Evolutionary conservation across 2,329 filamentous ascomycete species (phyloP).

Genomic region (Colletotrichum filicis): DNA sequence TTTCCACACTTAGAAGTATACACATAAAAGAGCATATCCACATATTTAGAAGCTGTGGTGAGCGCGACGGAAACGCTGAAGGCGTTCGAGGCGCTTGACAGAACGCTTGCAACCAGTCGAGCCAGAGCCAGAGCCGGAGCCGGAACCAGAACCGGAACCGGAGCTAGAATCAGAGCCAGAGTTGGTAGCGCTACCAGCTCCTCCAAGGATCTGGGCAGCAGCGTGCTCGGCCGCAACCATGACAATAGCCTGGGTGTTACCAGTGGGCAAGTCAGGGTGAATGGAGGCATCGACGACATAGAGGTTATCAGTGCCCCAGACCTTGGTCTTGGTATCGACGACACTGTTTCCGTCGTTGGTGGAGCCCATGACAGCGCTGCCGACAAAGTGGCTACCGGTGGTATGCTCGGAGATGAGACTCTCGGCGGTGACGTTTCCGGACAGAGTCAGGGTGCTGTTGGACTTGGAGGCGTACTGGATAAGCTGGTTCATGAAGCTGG

Average conservation of each 20-base stretch:
- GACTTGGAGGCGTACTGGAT: conserved; percentile 40
- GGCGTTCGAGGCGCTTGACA: conserved; percentile 57
- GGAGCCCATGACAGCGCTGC: conserved; percentile 59
- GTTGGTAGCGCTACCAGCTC: conserved; percentile 19
- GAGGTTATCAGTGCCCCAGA: conserved; percentile 70
- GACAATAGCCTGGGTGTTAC: conserved; percentile 37
- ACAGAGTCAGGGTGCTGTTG: conserved; percentile 37
- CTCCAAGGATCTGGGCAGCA: conserved; percentile 28
- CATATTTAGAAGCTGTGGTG: background rate
- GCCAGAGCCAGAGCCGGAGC: conserved; percentile 37
- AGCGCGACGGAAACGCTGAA: conserved; percentile 41
- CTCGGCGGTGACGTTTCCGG: conserved; percentile 38
- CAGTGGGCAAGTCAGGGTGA: conserved; percentile 58
- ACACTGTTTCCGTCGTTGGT: conserved; percentile 62
- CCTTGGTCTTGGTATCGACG: conserved; percentile 66
- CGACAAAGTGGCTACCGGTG: conserved; percentile 46
- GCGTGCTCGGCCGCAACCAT: conserved; percentile 36
- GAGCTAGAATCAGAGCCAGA: conserved; percentile 41
- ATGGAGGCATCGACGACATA: conserved; percentile 72
- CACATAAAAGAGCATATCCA: background rate
- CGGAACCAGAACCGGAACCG: conserved; percentile 27
- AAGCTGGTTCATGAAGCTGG: conserved; percentile 41
- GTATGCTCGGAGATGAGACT: conserved; percentile 39
- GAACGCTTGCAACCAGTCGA: conserved; percentile 24
- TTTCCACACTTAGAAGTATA: background rate